Percentiles rank a stretch among this genome's conserved stretches.
Evolutionary conservation across 1,284 basidiomycete genomes (phyloP).

Genomic region (Boletus chippewaensis): DNA sequence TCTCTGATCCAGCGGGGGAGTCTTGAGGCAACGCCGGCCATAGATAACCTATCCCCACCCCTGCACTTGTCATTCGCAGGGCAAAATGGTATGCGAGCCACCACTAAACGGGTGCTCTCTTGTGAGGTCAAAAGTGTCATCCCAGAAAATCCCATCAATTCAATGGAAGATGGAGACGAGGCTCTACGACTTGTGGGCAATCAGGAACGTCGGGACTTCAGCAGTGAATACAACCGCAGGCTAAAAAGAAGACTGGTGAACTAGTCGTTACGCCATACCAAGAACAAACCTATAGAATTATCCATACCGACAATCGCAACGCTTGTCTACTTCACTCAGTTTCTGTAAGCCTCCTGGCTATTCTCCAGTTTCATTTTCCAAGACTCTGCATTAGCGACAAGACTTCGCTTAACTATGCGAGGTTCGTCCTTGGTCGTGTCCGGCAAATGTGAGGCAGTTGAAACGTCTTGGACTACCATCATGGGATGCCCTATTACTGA

Average conservation of each 20-base stretch:
- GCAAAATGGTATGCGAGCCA: neutral
- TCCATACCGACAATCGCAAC: slow-evolving; percentile 56
- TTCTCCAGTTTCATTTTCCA: neutral
- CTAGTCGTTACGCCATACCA: too few species aligned
- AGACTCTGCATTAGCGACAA: slow-evolving; percentile 41
- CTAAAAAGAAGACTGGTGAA: slow-evolving; percentile 47
- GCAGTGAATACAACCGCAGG: slow-evolving; percentile 48
- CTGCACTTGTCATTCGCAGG: neutral
- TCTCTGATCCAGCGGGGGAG: neutral
- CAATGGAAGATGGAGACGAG: slow-evolving; percentile 32
- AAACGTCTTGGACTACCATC: slow-evolving; percentile 34
- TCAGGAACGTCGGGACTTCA: slow-evolving; percentile 36
- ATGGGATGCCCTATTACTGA: slow-evolving; percentile 51
- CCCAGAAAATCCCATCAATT: neutral
- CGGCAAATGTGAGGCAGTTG: neutral
- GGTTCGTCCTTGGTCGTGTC: slow-evolving; percentile 30
- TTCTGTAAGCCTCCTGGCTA: slow-evolving; percentile 37
- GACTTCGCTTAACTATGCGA: slow-evolving; percentile 59
- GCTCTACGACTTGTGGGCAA: slow-evolving; percentile 50
- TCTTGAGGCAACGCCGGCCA: neutral
- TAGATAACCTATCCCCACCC: neutral
- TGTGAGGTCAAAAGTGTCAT: neutral
- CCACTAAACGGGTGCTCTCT: neutral
- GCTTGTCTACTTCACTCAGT: slow-evolving; percentile 60
- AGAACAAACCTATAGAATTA: slow-evolving; percentile 37